Base-by-base conservation (phyloP, 2,329 filamentous ascomycete genomes). In the Colletotrichum sp. region DNA sequence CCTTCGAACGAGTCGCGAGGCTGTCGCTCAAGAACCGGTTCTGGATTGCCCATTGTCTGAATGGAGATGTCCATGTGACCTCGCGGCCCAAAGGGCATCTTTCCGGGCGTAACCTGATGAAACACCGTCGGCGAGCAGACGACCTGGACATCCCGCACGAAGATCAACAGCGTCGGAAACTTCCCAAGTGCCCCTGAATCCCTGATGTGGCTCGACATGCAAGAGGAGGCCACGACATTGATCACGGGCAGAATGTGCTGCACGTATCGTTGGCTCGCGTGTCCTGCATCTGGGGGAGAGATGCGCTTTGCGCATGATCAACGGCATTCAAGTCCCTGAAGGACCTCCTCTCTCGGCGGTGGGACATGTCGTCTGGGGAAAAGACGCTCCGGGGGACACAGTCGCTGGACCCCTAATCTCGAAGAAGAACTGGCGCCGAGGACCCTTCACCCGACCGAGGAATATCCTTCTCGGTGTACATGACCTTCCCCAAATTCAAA, bases 301-400 rank as follows among this genome's bases (percentile, higher is more conserved):
- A 36, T 66, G 60, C 61, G 67, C 67, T 25, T 39, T 30, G 67
- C 72, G 72, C 67, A 71, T 74, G 72, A 71, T 71, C 72, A 66
- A 68, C 72, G 67, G 39, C 36, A 68, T 34, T 74, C 71, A 48
- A 66, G 48, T 74, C 71, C 67, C 34, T 71, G 43, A 8, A 71
- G 43, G 43, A 60, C 43, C 43, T 48, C 5, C 18, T 48, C 39
- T 48, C 3, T 48, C 27, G 66, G 55, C 27, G 34, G 56, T 25
- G 39, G 39, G n/a, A 55, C 25, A 68, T 13, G 55, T 70, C 12
- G 34, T 65, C 60, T 52, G 34, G 58, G 71, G 48, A 36, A 22
- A 2, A 58, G 48, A 43, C 18, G 28, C 34, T 39, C 39, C 39
- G 36, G 18, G 18, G 25, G 36, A 43, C 34, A n/a, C 32, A 27